Conservation (phyloP, 352 stramenopile species). For the Globisporangium iwayamae region DNA sequence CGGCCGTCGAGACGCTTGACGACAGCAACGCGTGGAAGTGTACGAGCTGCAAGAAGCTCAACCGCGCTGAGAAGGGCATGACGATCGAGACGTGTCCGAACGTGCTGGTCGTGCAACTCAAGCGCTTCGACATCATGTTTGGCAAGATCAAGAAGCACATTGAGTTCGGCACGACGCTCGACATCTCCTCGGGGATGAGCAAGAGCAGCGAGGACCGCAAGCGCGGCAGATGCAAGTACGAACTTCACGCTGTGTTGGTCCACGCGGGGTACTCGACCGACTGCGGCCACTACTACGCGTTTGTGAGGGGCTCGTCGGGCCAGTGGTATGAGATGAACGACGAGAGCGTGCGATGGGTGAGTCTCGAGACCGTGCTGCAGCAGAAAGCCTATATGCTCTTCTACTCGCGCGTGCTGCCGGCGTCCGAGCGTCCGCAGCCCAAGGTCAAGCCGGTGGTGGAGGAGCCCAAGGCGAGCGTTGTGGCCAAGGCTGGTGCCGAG, state of each 20-base stretch:
- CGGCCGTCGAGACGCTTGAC: conserved; percentile 78
- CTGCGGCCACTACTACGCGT: conserved; percentile 90
- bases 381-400: conserved; percentile 92
- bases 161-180: conserved; percentile 62
- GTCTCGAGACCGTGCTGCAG: conserved; percentile 79
- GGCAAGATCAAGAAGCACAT: conserved; percentile 90
- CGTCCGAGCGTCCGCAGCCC: conserved; percentile 32
- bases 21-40: conserved; percentile 86
- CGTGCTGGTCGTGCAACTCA: conserved; percentile 88
- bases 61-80: conserved; percentile 77
- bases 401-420: conserved; percentile 72
- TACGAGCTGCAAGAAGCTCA: conserved; percentile 69
- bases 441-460: conserved; percentile 26
- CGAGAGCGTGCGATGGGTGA: conserved; percentile 82
- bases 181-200: conserved; percentile 59
- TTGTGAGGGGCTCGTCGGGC: conserved; percentile 84
- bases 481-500: conserved; percentile 7
- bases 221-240: conserved; percentile 56
- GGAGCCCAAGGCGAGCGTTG: conserved; percentile 9
- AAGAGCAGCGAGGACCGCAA: conserved; percentile 49
- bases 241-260: conserved; percentile 81
- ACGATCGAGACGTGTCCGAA: conserved; percentile 81
- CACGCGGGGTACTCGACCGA: conserved; percentile 86
- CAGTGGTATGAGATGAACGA: conserved; percentile 94
- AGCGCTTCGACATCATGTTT: conserved; percentile 85